phyloP scores from a whole-genome alignment of 306 rosid genomes.

The Carpinus viminea region DNA sequence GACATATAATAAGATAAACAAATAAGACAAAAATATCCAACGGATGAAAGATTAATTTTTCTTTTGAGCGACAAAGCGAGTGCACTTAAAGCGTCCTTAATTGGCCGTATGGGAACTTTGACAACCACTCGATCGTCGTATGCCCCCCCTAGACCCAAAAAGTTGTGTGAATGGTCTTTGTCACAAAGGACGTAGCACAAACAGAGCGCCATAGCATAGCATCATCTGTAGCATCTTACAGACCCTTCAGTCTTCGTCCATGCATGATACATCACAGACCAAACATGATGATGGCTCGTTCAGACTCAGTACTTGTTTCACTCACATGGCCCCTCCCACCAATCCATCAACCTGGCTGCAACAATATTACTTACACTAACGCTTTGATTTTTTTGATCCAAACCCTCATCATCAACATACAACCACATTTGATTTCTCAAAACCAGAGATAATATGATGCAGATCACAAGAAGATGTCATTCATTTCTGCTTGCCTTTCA shows the following conservation, averaged over 20 bases:
- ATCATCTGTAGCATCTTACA: not conserved
- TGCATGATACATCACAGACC: not conserved
- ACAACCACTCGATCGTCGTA: not conserved
- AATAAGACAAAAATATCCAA: too few relatives aligned
- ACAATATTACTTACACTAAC: not conserved
- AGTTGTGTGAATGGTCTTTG: not conserved
- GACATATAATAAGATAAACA: too few relatives aligned
- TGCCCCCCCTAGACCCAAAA: not conserved
- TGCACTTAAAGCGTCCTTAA: not conserved
- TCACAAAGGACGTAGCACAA: conserved; percentile 5
- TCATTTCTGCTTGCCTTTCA: too few relatives aligned
- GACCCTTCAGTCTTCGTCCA: not conserved
- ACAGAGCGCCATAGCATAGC: not conserved
- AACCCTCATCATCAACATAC: not conserved
- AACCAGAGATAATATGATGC: too few relatives aligned
- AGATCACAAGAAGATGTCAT: too few relatives aligned
- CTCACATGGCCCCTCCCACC: not conserved
- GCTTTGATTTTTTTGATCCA: not conserved
- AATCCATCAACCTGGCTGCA: not conserved
- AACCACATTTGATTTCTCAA: too few relatives aligned
- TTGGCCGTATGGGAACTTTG: not conserved
- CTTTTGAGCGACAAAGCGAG: not conserved
- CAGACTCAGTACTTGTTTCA: too few relatives aligned
- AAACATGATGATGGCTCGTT: not conserved
- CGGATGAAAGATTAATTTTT: too few relatives aligned